phyloP scores from a whole-genome alignment of 1,284 basidiomycete genomes.

The Vanrija sp. region DNA sequence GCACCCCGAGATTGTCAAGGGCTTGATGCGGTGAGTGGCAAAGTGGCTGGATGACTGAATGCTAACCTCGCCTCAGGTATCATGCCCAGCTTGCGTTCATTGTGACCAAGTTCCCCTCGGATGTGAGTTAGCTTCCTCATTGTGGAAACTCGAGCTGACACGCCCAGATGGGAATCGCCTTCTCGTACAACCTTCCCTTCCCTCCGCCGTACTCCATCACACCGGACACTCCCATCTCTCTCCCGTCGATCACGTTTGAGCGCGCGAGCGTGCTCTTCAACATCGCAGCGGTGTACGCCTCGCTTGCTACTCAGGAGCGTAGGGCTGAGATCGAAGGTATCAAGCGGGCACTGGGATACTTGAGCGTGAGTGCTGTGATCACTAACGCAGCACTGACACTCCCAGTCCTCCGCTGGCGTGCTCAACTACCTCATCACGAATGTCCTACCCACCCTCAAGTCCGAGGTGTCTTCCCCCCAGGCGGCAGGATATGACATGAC shows the following conservation, averaged over 20 bases:
- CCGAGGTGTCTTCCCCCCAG: constrained; percentile 51
- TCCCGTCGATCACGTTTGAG: constrained; percentile 74
- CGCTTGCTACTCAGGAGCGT: constrained; percentile 52
- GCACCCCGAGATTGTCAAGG: constrained; percentile 45
- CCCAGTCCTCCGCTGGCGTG: constrained; percentile 70
- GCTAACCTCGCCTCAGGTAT: constrained; percentile 57
- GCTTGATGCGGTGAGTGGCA: constrained; percentile 52
- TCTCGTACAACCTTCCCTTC: constrained; percentile 73
- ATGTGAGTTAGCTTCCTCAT: constrained; percentile 52
- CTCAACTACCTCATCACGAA: constrained; percentile 62
- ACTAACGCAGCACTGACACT: neutral
- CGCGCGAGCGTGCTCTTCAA: constrained; percentile 75
- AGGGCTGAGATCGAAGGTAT: constrained; percentile 71
- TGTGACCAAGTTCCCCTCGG: constrained; percentile 64
- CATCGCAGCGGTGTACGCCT: constrained; percentile 71
- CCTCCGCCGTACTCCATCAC: constrained; percentile 49
- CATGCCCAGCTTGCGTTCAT: constrained; percentile 81
- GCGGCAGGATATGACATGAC: constrained; percentile 59
- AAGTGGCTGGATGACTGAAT: constrained; percentile 22
- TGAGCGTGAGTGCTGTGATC: constrained; percentile 58
- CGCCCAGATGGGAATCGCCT: constrained; percentile 66
- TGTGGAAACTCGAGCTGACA: neutral
- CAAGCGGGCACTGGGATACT: constrained; percentile 62
- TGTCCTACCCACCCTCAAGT: constrained; percentile 58
- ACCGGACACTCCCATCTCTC: constrained; percentile 58